Evolutionary conservation across 768 basidiomycete species (phyloP).

Genomic region (Psilocybe tampanensis): DNA sequence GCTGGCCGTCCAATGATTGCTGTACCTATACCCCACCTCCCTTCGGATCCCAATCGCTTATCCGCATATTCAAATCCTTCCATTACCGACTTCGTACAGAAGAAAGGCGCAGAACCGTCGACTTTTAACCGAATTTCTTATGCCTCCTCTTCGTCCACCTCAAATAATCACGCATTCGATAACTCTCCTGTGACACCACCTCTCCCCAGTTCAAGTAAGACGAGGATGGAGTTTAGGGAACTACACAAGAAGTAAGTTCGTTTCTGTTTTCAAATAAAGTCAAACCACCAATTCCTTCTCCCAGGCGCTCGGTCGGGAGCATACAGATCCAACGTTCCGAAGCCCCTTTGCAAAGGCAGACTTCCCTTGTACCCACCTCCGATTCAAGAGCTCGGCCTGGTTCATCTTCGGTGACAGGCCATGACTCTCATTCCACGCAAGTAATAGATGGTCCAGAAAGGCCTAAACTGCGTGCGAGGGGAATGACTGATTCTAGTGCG

Average conservation of each 20-base stretch:
- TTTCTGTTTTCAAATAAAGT: conserved; percentile 3
- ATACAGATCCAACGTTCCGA: conserved; percentile 22
- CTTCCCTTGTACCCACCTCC: conserved; percentile 16
- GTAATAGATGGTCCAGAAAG: conserved; percentile 26
- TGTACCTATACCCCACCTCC: conserved; percentile 35
- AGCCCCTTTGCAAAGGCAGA: conserved; percentile 19
- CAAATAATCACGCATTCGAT: conserved; percentile 37
- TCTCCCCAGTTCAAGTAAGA: conserved; percentile 1
- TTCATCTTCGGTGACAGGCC: conserved; percentile 35
- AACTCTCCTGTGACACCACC: conserved; percentile 18
- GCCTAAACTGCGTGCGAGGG: conserved; percentile 48
- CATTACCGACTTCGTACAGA: conserved; percentile 42
- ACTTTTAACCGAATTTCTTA: conserved; percentile 51
- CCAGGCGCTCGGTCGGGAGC: conserved; percentile 32
- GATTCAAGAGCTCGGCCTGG: conserved; percentile 21
- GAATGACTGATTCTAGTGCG: conserved; percentile 46
- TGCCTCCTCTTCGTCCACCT: conserved; percentile 60
- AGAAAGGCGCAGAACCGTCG: conserved; percentile 35
- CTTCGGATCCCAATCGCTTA: conserved; percentile 47
- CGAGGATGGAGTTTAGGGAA: conserved; percentile 18
- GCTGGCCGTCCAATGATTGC: conserved; percentile 46
- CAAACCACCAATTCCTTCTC: background rate
- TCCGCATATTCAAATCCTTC: conserved; percentile 59
- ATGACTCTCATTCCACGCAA: conserved; percentile 22
- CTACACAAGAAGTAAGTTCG: conserved; percentile 23